Percentiles rank a stretch among this genome's conserved stretches.
Evolutionary conservation across 306 rosid species (phyloP).

Genomic region (Vicia faba): DNA sequence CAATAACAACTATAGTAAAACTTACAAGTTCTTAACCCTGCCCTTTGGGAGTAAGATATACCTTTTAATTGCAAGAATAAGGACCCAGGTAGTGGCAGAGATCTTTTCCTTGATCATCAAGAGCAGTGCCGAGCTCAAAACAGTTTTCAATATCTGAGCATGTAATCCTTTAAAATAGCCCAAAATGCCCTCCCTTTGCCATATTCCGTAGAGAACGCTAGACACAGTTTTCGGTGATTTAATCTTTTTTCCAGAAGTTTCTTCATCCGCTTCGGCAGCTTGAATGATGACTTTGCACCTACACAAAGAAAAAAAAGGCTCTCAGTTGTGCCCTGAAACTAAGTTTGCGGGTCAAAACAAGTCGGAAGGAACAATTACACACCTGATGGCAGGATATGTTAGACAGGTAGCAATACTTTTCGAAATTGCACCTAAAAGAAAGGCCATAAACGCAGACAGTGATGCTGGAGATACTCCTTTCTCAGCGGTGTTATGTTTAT

Average conservation of each 20-base stretch:
- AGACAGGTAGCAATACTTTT: slow-evolving; percentile 82
- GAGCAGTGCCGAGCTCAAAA: slow-evolving; percentile 91
- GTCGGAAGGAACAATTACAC: slow-evolving; percentile 33
- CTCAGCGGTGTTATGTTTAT: slow-evolving; percentile 41
- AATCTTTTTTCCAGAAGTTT: slow-evolving; percentile 36
- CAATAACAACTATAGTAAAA: slow-evolving; percentile 24
- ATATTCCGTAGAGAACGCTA: slow-evolving; percentile 61
- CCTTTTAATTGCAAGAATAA: slow-evolving; percentile 79
- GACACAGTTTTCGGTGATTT: slow-evolving; percentile 61
- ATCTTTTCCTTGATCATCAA: slow-evolving; percentile 99
- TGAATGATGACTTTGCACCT: slow-evolving; percentile 99
- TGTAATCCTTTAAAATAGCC: slow-evolving; percentile 95
- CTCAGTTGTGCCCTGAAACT: slow-evolving; percentile 28
- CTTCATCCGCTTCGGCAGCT: slow-evolving; percentile 71
- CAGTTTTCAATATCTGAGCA: slow-evolving; percentile 97
- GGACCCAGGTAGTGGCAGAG: slow-evolving; percentile 82
- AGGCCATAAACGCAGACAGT: slow-evolving; percentile 87
- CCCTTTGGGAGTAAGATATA: slow-evolving; percentile 62
- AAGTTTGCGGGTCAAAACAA: slow-evolving; percentile 32
- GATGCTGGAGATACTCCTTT: slow-evolving; percentile 61
- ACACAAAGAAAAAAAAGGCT: slow-evolving; percentile 31
- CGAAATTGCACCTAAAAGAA: slow-evolving; percentile 83
- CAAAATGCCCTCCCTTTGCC: slow-evolving; percentile 79
- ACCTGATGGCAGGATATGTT: slow-evolving; percentile 99
- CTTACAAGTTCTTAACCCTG: slow-evolving; percentile 44